Percentiles rank a stretch among this genome's conserved stretches.
Conservation (phyloP, 148 eudicot genomes). For the Beta vulgaris region DNA sequence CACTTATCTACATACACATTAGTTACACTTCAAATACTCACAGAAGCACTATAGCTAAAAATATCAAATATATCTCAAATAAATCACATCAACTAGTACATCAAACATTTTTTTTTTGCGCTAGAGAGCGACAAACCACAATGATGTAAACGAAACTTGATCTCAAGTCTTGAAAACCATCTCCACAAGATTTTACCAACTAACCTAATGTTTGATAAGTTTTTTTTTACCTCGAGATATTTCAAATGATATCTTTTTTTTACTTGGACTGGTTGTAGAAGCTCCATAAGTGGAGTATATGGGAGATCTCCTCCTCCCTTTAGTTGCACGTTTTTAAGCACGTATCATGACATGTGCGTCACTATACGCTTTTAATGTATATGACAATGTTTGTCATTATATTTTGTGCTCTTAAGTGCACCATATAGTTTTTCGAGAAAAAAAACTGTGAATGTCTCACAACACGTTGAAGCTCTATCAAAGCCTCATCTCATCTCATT, state of each 20-base stretch:
- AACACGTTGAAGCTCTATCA: background rate
- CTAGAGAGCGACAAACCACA: too few relatives aligned
- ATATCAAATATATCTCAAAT: too few relatives aligned
- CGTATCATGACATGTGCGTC: too few relatives aligned
- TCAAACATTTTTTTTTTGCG: background rate
- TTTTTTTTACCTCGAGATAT: background rate
- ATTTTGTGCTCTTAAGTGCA: background rate
- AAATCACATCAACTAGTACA: background rate
- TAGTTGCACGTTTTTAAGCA: background rate
- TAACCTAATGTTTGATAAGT: too few relatives aligned
- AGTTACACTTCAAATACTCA: too few relatives aligned
- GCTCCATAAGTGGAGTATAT: background rate
- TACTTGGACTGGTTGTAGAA: conserved; percentile 7
- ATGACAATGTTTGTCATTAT: background rate
- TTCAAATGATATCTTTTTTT: background rate
- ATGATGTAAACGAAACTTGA: too few relatives aligned
- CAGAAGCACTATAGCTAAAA: too few relatives aligned
- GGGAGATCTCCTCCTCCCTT: background rate
- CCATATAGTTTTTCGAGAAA: too few relatives aligned
- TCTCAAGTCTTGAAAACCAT: too few relatives aligned
- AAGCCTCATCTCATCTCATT: background rate
- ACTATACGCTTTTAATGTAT: too few relatives aligned
- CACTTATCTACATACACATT: background rate
- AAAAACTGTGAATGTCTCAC: background rate
- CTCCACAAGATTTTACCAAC: too few relatives aligned